Conservation (phyloP, 2,329 filamentous ascomycete species). For the Fusarium sarcochroum region DNA sequence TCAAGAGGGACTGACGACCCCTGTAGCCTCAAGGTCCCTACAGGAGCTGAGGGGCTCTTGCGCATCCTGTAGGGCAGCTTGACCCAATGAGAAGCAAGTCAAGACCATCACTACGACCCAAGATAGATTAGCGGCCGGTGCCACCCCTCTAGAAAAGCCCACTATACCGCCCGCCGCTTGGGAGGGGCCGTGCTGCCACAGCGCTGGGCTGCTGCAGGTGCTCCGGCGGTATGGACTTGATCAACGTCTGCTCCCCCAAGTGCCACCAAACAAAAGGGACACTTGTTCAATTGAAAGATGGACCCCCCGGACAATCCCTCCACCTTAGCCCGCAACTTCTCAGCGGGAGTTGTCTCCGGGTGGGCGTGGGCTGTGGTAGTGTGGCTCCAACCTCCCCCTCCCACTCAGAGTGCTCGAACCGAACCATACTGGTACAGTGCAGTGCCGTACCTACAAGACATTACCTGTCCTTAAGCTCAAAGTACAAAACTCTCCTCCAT, state of each 20-base stretch:
- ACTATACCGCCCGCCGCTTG: constrained; percentile 28
- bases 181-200: constrained; percentile 38
- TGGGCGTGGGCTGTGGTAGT: constrained; percentile 12
- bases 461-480: constrained; percentile 47
- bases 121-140: constrained; percentile 29
- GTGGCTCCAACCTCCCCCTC: constrained; percentile 14
- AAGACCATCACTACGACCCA: background rate
- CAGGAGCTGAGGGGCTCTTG: constrained; percentile 38
- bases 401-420: constrained; percentile 8
- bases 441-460: constrained; percentile 11
- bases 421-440: constrained; percentile 7
- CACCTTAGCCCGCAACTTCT: constrained; percentile 23
- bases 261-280: constrained; percentile 55
- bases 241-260: constrained; percentile 27
- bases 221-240: constrained; percentile 34
- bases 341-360: constrained; percentile 43
- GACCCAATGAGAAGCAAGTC: constrained; percentile 23
- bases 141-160: constrained; percentile 12
- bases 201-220: constrained; percentile 23
- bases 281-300: constrained; percentile 60
- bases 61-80: constrained; percentile 28
- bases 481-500: constrained; percentile 56
- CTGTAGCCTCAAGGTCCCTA: constrained; percentile 29
- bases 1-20: constrained; percentile 17
- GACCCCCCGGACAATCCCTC: constrained; percentile 26